Conservation (phyloP, 2,329 filamentous ascomycete species). For the Fusarium sp. region DNA sequence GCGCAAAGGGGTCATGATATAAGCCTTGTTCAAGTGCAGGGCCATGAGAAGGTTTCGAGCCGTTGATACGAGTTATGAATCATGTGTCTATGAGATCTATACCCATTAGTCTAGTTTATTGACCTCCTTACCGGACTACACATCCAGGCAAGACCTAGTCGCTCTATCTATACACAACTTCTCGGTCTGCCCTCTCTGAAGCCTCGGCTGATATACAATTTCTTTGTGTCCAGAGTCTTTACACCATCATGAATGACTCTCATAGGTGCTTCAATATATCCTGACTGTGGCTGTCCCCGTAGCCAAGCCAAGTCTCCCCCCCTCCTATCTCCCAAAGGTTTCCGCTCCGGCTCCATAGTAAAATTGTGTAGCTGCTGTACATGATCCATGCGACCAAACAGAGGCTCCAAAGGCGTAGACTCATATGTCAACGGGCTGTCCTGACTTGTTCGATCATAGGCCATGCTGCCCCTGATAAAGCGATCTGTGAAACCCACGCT, state of each 20-base stretch:
- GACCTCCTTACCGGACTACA: no score
- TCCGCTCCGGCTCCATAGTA: not conserved
- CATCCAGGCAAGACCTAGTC: not conserved
- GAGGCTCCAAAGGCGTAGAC: slow-evolving; percentile 35
- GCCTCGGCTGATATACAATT: not conserved
- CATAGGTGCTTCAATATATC: not conserved
- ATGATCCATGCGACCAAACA: slow-evolving; percentile 18
- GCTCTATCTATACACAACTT: not conserved
- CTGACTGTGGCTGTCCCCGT: not conserved
- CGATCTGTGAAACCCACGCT: slow-evolving; percentile 33
- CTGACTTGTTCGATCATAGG: slow-evolving; percentile 1
- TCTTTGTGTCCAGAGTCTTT: not conserved
- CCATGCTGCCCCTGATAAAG: slow-evolving; percentile 28
- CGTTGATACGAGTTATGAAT: not conserved
- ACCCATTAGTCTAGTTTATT: not conserved
- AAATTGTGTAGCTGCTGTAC: slow-evolving; percentile 1
- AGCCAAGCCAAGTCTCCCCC: slow-evolving; percentile 1
- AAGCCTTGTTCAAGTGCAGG: slow-evolving; percentile 14
- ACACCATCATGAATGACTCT: slow-evolving; percentile 6
- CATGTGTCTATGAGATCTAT: slow-evolving; percentile 17
- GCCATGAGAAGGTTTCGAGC: slow-evolving; percentile 2
- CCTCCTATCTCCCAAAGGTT: not conserved
- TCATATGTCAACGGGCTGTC: not conserved
- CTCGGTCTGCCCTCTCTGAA: not conserved
- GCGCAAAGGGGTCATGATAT: not conserved